phyloP scores from a whole-genome alignment of 2,329 filamentous ascomycete species.

The Claviceps sp. region DNA sequence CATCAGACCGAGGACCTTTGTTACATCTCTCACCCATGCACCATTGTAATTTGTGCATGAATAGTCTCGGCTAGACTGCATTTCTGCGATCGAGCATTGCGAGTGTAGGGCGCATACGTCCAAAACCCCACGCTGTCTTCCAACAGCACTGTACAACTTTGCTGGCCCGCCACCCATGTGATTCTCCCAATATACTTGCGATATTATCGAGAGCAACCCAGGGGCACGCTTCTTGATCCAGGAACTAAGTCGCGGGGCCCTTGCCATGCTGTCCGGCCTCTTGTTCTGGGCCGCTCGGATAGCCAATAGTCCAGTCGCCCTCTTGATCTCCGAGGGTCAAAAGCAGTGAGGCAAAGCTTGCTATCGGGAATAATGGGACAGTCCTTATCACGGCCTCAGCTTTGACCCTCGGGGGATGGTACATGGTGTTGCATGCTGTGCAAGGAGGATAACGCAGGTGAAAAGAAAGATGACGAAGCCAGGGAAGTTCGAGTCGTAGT shows the following conservation, averaged over 20 bases:
- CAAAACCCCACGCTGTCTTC: neutral
- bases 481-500: neutral
- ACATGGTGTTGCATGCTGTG: neutral
- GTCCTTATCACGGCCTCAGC: too few relatives aligned
- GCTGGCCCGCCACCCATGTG: too few relatives aligned
- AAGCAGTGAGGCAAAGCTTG: neutral
- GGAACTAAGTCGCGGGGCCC: neutral
- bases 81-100: neutral
- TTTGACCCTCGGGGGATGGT: neutral
- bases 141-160: neutral
- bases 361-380: neutral
- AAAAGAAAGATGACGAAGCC: too few relatives aligned
- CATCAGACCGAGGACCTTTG: neutral
- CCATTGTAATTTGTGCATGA: too few relatives aligned
- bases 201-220: neutral
- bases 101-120: neutral
- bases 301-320: neutral
- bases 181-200: neutral
- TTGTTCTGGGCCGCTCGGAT: neutral
- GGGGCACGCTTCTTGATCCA: neutral
- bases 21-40: neutral
- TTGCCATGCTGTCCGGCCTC: neutral
- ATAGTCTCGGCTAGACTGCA: neutral
- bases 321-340: neutral
- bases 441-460: neutral